Base-by-base conservation (phyloP, 495 filamentous ascomycete genomes). In the Lophiotrema nucula region DNA sequence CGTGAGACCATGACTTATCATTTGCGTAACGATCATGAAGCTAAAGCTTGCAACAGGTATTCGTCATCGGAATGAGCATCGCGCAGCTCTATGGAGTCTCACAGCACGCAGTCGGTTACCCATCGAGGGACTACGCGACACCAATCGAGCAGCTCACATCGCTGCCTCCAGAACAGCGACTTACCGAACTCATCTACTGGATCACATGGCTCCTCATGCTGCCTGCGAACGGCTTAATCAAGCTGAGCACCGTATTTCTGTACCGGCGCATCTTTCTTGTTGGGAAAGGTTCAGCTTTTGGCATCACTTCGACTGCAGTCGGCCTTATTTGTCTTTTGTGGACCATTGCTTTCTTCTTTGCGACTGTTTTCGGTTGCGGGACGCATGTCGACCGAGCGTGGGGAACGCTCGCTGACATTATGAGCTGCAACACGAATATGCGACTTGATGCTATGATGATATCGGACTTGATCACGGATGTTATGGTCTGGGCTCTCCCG, bases 171-270 rank as follows among this genome's bases (percentile, higher is more conserved):
- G 45, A 48, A 27, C 45, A 48, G 16, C 8, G 45, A 27, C 22
- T 48, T 10, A 24, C 27, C 12, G 45, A 48, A 27, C 24, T 48
- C 18, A 11, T 48, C 8, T 11, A 48, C 26, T 48, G 8, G 8
- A 48, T 48, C 45, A 48, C 45, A 4, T 48, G 45, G 45, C 8
- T 48, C 16, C 45, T 48, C 5, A 48, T 48, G 45, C 21, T 48
- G 6, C 45, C 45, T 10, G 45, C 45, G 10, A 48, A 48, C 16
- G 45, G 45, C 12, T 5, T 48, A 3, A 48, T 48, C 45, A 48
- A 48, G 24, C 45, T 48, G 8, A 48, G 45, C 45, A 15, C 45
- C 16, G n/a, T 48, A 25, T 48, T 13, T 26, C 22, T 48, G 4
- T 48, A 48, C 16, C 8, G 45, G 4, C 45, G 45, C 8, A 25